Evolutionary conservation across 768 basidiomycete genomes (phyloP), one percentile per base, ranked within the genome.

Genomic region (Suillus weaverae): DNA sequence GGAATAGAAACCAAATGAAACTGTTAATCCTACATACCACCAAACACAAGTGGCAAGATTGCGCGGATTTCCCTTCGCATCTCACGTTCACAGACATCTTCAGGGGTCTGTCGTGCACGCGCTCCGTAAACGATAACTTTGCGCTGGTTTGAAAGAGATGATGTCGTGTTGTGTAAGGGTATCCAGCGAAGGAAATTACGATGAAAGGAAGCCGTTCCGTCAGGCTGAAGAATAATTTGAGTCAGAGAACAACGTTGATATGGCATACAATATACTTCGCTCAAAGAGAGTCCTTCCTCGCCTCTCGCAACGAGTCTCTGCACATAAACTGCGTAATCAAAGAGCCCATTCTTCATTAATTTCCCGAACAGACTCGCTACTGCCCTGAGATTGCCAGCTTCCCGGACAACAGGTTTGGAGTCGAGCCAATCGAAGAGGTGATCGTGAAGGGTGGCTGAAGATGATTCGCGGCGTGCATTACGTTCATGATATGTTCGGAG

Each of bases 391-490:
- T 87, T 90, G 7, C 75, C 76, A 16, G 73, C 63, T 36, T 92
- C 85, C 1, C 80, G 84, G 4, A 88, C 88, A 20, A 85, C 83
- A 7, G 86, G 84, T 11, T 84, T 89, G 1, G 80, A 79, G 70
- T 94, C 90, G 33, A 94, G 76, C 93, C 93, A 95, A 60, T 90
- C 86, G 69, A 95, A 93, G 11, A 95, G 76, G 65, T 86, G 81
- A 67, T 93, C 89, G 67, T 94, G 92, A 8, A 94, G 76, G 62
- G 86, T 83, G 62, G 85, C 84, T 22, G 85, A 82, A 18, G 81
- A 78, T n/a, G 82, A 77, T 62, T 89, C 86, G 18, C 89, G 83
- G 36, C 89, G 82, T 8, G 89, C 88, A 22, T 88, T 85, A 65
- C 81, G 85, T 61, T 85, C 83, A 41, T 86, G 81, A 83, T 90